phyloP scores from a whole-genome alignment of 192 early-diverging fungal genomes.

The Entomortierella beljakovae region DNA sequence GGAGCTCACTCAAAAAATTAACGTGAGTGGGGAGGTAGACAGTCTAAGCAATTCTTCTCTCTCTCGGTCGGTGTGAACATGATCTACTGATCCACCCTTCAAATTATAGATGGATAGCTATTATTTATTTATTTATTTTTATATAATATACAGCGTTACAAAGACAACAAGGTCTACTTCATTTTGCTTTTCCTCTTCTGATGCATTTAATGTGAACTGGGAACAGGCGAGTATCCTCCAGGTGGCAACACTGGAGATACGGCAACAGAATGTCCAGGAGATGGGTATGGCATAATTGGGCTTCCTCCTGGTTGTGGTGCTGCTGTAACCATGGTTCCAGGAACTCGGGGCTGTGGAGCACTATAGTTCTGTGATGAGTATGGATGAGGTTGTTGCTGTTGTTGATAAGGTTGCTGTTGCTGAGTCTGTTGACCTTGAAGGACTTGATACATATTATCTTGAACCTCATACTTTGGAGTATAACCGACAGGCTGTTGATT shows the following conservation, averaged over 20 bases:
- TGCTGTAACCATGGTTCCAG: slow-evolving; percentile 26
- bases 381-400: slow-evolving; percentile 2
- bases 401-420: slow-evolving; percentile 18
- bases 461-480: slow-evolving; percentile 6
- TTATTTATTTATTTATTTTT: no score
- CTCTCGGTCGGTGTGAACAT: no score
- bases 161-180: no score
- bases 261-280: slow-evolving; percentile 24
- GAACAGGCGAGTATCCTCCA: slow-evolving; percentile 12
- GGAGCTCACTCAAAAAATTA: no score
- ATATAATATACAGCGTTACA: no score
- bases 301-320: slow-evolving; percentile 26
- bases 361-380: background rate
- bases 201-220: no score
- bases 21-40: no score
- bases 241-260: slow-evolving; percentile 31
- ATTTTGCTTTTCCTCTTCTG: background rate
- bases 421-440: slow-evolving; percentile 2
- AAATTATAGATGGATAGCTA: no score
- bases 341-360: background rate
- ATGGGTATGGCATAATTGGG: slow-evolving; percentile 28
- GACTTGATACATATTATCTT: background rate
- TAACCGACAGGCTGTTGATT: no score
- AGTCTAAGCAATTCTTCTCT: no score
- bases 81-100: no score